A percentile compares a stretch with the other conserved stretches of the same genome.
Conservation (phyloP, 2,329 filamentous ascomycete genomes). For the Aspergillus piperis region DNA sequence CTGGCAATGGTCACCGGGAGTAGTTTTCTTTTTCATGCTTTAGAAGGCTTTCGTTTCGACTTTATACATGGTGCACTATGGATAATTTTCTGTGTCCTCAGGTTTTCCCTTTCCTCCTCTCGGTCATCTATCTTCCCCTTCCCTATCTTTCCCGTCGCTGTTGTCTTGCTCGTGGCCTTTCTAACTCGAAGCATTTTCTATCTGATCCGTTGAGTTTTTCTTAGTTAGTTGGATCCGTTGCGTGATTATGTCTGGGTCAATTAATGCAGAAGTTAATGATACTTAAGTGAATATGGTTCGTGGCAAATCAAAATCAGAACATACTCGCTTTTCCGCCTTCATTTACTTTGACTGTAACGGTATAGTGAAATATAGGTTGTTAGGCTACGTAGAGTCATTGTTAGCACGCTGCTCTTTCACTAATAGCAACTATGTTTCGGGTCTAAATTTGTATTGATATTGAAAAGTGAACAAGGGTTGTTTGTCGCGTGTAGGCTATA, state of each 20-base stretch:
- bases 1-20: constrained; percentile 21
- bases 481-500: too few relatives aligned
- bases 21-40: constrained; percentile 33
- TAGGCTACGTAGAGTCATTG: too few relatives aligned
- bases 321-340: background rate
- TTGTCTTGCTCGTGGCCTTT: constrained; percentile 14
- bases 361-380: too few relatives aligned
- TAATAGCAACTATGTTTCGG: too few relatives aligned
- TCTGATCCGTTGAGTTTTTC: constrained; percentile 23
- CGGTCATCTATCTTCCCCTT: constrained; percentile 22
- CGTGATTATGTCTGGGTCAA: constrained; percentile 34
- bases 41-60: constrained; percentile 36
- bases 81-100: constrained; percentile 24
- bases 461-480: too few relatives aligned
- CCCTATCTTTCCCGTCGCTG: constrained; percentile 15
- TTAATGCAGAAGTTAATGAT: constrained; percentile 40
- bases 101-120: constrained; percentile 18
- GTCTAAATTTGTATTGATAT: too few relatives aligned
- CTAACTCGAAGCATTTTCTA: constrained; percentile 21
- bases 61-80: constrained; percentile 30
- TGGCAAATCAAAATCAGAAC: constrained; percentile 13
- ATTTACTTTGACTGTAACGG: background rate
- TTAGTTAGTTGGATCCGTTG: constrained; percentile 39
- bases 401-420: too few relatives aligned
- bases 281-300: constrained; percentile 16